phyloP scores from a whole-genome alignment of 352 stramenopile species.

The Pythium vanterpoolii region DNA sequence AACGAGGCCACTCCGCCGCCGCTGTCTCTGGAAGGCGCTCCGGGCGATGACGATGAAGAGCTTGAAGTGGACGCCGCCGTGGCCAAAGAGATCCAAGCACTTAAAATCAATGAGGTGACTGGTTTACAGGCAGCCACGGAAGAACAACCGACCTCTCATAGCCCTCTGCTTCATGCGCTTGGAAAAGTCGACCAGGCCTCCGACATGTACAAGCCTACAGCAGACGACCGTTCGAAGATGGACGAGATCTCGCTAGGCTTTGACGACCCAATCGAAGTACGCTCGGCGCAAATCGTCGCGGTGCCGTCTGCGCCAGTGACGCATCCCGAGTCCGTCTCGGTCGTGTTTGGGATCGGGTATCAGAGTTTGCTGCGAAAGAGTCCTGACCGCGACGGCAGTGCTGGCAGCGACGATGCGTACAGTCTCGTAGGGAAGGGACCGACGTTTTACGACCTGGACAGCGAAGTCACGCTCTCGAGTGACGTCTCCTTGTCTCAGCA shows the following conservation, averaged over 20 bases:
- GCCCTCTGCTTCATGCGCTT: constrained; percentile 12
- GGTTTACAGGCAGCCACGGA: not conserved
- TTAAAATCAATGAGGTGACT: not conserved
- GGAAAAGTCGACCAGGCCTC: not conserved
- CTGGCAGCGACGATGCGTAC: not conserved
- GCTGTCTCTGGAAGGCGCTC: not conserved
- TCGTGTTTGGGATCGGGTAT: constrained; percentile 61
- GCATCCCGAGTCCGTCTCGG: constrained; percentile 20
- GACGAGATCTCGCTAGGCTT: constrained; percentile 14
- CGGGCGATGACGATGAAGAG: constrained; percentile 19
- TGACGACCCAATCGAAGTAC: constrained; percentile 2
- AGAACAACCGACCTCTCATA: not conserved
- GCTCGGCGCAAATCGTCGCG: not conserved
- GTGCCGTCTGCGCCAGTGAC: not conserved
- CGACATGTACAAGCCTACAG: not conserved
- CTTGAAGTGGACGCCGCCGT: constrained; percentile 24
- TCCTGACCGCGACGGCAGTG: not conserved
- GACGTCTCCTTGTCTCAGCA: constrained; percentile 15
- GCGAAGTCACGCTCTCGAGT: constrained; percentile 17
- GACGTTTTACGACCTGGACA: constrained; percentile 32
- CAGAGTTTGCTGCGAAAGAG: constrained; percentile 47
- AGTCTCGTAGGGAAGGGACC: constrained; percentile 31
- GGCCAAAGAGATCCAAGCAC: constrained; percentile 14
- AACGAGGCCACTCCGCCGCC: constrained; percentile 2
- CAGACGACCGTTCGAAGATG: constrained; percentile 7